Percentiles rank a stretch among this genome's conserved stretches.
Conservation (phyloP, 2,329 filamentous ascomycete genomes). For the Blastomyces emzantsi region DNA sequence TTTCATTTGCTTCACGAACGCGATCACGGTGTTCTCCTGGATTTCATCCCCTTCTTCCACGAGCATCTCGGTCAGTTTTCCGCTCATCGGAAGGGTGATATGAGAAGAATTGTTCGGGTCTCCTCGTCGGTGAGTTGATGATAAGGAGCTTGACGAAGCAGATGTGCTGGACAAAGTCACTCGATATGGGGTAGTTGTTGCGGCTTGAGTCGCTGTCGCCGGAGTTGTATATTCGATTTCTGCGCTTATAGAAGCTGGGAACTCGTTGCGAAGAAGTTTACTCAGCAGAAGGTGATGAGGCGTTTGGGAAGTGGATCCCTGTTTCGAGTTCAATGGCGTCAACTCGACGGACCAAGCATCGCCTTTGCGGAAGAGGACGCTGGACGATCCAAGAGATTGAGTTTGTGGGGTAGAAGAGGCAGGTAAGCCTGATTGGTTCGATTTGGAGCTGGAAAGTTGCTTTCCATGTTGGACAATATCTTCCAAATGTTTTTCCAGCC, state of each 20-base stretch:
- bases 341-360: slow-evolving; percentile 50
- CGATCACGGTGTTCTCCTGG: slow-evolving; percentile 45
- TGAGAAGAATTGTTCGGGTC: slow-evolving; percentile 44
- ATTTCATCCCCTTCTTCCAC: slow-evolving; percentile 46
- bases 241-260: slow-evolving; percentile 47
- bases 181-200: slow-evolving; percentile 34
- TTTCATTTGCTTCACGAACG: slow-evolving; percentile 58
- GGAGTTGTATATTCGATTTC: slow-evolving; percentile 43
- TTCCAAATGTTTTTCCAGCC: slow-evolving; percentile 46
- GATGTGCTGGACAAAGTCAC: slow-evolving; percentile 39
- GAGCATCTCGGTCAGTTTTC: slow-evolving; percentile 51
- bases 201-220: slow-evolving; percentile 16
- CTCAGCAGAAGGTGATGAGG: slow-evolving; percentile 47
- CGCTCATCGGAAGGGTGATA: slow-evolving; percentile 49
- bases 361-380: slow-evolving; percentile 47
- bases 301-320: slow-evolving; percentile 16
- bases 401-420: slow-evolving; percentile 21
- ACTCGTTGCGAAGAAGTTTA: slow-evolving; percentile 51
- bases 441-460: slow-evolving; percentile 20
- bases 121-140: slow-evolving; percentile 41
- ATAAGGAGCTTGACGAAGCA: slow-evolving; percentile 36
- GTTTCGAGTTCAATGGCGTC: slow-evolving; percentile 24
- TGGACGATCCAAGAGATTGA: slow-evolving; percentile 14
- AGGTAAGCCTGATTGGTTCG: slow-evolving; percentile 19
- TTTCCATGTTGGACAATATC: slow-evolving; percentile 31